Evolutionary conservation across 2,329 filamentous ascomycete genomes (phyloP), one percentile per base, ranked within the genome.

Genomic region (Beauveria sp.): DNA sequence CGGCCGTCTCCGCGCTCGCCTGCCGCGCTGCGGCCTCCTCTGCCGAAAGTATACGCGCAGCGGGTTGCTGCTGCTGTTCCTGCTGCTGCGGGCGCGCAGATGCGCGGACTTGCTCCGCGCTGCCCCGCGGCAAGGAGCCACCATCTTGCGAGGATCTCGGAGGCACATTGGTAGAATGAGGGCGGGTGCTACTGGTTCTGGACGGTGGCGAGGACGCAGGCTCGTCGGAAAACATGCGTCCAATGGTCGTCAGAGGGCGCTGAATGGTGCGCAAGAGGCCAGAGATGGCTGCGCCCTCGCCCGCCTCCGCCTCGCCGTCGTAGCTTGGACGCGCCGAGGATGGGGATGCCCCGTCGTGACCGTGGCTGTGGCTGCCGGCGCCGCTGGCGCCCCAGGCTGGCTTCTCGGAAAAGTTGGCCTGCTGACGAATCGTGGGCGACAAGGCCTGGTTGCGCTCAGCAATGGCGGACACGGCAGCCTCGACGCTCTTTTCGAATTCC

Each of bases 401-500:
- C 67, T 81, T 83, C 63, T 84, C 81, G 12, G 77, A 80, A 34
- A 77, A 73, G 1, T 70, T 66, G 2, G 71, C 69, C 24, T 73
- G 75, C 46, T 77, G 71, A 69, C 71, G 72, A 66, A 63, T 69
- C 68, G 64, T 71, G 10, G 80, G 80, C 8, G 83, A 81, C 47
- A 77, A 73, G 7, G 77, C 72, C 62, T 86, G 84, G 69, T 97
- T 92, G 69, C 90, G 91, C 75, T 97, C 93, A 2, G 94, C 93
- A 66, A 99, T 99, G 47, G 90, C 91, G 6, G 91, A 96, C 3
- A 99, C 96, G 8, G 94, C 92, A 4, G 89, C 89, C 76, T 99
- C 94, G n/a, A 99, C 96, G 66, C 96, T 92, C 70, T 84, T 85
- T 72, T 99, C 94, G 69, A 99, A 99, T 43, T 97, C 94, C 61